Percentiles rank a stretch among this genome's conserved stretches.
phyloP scores from a whole-genome alignment of 148 eudicot genomes.

The Vaccinium darrowii region DNA sequence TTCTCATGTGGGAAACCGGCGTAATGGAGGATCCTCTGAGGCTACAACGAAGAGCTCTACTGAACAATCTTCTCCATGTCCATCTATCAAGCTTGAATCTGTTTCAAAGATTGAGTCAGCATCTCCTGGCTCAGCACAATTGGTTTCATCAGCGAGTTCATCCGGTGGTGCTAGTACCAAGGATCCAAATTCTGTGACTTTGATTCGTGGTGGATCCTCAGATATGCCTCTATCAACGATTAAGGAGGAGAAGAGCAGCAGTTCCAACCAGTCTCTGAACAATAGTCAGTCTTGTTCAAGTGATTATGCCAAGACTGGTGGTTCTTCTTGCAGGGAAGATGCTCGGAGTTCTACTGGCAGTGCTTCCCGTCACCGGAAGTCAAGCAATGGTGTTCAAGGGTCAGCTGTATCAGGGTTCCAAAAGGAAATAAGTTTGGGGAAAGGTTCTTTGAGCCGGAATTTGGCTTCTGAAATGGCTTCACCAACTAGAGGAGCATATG shows the following conservation, averaged over 20 bases:
- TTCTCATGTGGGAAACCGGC: constrained; percentile 48
- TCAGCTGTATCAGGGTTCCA: constrained; percentile 33
- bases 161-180: constrained; percentile 32
- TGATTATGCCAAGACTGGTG: constrained; percentile 43
- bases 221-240: constrained; percentile 45
- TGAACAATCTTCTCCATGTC: constrained; percentile 43
- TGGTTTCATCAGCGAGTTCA: constrained; percentile 28
- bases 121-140: constrained; percentile 40
- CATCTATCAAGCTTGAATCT: constrained; percentile 48
- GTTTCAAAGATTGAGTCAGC: constrained; percentile 38
- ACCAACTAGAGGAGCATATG: constrained; percentile 28
- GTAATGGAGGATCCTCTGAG: constrained; percentile 56
- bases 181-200: constrained; percentile 33
- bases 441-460: constrained; percentile 31
- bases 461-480: constrained; percentile 44
- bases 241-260: constrained; percentile 69
- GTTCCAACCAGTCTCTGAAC: constrained; percentile 75
- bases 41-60: constrained; percentile 44
- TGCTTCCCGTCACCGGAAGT: constrained; percentile 39
- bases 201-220: constrained; percentile 34
- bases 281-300: constrained; percentile 66
- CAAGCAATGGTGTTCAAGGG: constrained; percentile 34
- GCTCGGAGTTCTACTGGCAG: constrained; percentile 46
- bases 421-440: constrained; percentile 42
- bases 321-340: constrained; percentile 59